Evolutionary conservation across 306 rosid species (phyloP).

Genomic region (Glycyrrhiza uralensis): DNA sequence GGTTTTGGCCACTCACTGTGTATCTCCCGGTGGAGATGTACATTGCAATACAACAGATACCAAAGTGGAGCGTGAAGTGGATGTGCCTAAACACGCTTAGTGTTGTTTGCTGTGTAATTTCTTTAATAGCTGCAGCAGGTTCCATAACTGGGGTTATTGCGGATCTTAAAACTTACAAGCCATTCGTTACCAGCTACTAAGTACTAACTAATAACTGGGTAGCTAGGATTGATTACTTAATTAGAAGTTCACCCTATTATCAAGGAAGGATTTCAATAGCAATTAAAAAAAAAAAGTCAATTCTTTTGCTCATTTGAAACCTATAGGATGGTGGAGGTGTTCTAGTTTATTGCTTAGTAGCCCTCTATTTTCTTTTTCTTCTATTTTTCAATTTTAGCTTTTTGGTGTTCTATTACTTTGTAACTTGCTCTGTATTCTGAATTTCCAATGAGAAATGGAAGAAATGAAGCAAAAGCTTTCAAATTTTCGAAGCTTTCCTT

Average conservation of each 20-base stretch:
- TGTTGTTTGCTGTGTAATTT: conserved; percentile 20
- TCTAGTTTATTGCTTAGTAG: not conserved
- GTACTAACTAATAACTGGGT: not conserved
- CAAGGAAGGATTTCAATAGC: conserved; percentile 15
- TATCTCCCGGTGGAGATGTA: conserved; percentile 47
- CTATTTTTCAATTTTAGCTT: too few species aligned
- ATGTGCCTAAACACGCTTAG: conserved; percentile 35
- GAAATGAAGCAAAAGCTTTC: conserved; percentile 16
- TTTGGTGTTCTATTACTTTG: not conserved
- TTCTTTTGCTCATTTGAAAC: conserved; percentile 14
- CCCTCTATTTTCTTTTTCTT: not conserved
- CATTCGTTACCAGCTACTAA: conserved; percentile 24
- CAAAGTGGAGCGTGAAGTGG: conserved; percentile 37
- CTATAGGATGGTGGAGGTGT: conserved; percentile 1
- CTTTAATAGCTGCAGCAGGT: conserved; percentile 30
- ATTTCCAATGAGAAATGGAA: not conserved
- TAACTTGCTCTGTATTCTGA: conserved; percentile 1
- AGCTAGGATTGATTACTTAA: not conserved
- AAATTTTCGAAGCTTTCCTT: not conserved
- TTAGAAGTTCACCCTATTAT: conserved; percentile 13
- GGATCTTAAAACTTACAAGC: conserved; percentile 32
- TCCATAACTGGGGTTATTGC: conserved; percentile 32
- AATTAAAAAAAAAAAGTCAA: not conserved
- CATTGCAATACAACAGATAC: conserved; percentile 29
- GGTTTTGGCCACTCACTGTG: conserved; percentile 52